Evolutionary conservation across 192 early-diverging fungal species (phyloP), one percentile per base, ranked within the genome.

Genomic region (Gonapodya prolifera): DNA sequence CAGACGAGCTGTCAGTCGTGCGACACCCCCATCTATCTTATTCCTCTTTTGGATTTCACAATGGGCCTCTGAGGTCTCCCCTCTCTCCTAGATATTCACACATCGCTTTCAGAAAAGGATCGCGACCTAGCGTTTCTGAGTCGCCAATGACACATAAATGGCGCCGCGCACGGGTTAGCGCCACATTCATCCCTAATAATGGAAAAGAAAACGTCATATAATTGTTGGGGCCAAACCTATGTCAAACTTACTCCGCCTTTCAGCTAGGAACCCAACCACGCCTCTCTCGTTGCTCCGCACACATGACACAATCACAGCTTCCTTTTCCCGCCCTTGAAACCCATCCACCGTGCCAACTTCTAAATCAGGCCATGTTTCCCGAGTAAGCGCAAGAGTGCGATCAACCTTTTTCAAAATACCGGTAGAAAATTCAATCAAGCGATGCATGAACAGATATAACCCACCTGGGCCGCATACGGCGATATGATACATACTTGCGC

Each of bases 321-420:
- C 92, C 78, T 94, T 94, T 80, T 98, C 96, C 34, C 94, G 89
- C 1, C 96, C 96, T 81, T 96, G 95, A 78, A 95, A 94, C 0
- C 95, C 94, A 80, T 96, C 95, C 1, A 96, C 93, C 1, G 91
- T 89, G 0, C 92, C 93, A 30, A 95, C 89, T 80, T 95, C 94
- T 75, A 94, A 79, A 1, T 80, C 85, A 0, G 89, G 90, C 75
- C 86, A 87, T 75, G 77, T 78, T 32, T 86, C 86, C 35, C 83
- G 29, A 93, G 76, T 32, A 84, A 76, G 23, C 83, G 77, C 73
- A 81, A 79, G 28, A 82, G 69, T 2, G 75, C 36, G 18, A 17
- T 75, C 17, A 70, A 79, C 73, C 82, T 78, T 0, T 69, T 34
- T 31, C 34, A 78, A 36, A 1, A 83, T 36, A 61, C 45, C 8